Conservation (phyloP, 495 filamentous ascomycete species). For the Lasiosphaeria miniovina region DNA sequence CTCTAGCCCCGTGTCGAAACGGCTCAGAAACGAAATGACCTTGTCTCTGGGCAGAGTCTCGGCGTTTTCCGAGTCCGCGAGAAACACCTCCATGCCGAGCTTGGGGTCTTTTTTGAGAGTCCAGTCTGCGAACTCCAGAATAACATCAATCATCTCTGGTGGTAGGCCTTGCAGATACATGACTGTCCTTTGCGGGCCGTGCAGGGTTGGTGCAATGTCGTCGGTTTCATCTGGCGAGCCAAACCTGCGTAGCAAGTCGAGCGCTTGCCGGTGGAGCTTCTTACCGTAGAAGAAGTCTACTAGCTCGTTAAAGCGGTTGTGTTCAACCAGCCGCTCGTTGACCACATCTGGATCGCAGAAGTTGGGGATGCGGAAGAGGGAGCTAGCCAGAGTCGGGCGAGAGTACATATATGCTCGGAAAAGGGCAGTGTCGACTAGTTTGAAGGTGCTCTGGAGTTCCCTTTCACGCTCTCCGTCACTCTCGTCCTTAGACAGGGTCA, state of each 20-base stretch:
- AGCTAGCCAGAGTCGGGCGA: constrained; percentile 76
- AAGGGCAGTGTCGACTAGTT: constrained; percentile 84
- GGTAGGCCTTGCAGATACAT: constrained; percentile 87
- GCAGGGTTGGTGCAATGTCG: constrained; percentile 62
- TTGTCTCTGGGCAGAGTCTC: constrained; percentile 77
- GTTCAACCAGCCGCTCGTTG: constrained; percentile 85
- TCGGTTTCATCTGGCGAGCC: constrained; percentile 68
- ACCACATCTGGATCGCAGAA: constrained; percentile 96
- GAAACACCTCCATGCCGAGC: constrained; percentile 91
- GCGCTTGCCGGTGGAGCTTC: constrained; percentile 82
- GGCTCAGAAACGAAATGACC: constrained; percentile 70
- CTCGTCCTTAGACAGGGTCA: constrained; percentile 46
- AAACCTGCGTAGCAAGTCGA: constrained; percentile 79
- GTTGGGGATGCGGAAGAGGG: constrained; percentile 93
- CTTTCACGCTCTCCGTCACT: constrained; percentile 62
- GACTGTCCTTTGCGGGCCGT: constrained; percentile 79
- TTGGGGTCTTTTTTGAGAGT: constrained; percentile 68
- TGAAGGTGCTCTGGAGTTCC: constrained; percentile 70
- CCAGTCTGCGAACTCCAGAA: constrained; percentile 90
- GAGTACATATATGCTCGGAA: constrained; percentile 93
- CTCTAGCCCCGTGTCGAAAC: constrained; percentile 66
- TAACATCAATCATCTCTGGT: constrained; percentile 83
- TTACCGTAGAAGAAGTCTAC: constrained; percentile 98
- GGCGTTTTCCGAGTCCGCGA: constrained; percentile 91
- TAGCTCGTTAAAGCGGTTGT: constrained; percentile 84